A percentile compares a stretch with the other conserved stretches of the same genome.
Conservation (phyloP, 116 monocot genomes). For the Posidonia oceanica region DNA sequence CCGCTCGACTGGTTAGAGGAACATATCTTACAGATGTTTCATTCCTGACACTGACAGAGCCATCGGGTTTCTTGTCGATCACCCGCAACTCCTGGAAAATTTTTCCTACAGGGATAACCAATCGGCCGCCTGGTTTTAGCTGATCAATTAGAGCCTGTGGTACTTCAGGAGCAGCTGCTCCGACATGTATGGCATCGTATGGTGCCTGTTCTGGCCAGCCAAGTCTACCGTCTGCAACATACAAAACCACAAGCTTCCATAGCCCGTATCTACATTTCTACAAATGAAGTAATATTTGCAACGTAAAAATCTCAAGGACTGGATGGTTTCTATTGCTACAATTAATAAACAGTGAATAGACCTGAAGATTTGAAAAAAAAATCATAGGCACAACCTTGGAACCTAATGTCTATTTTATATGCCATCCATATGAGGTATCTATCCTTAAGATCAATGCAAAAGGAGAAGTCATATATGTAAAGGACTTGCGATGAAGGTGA, state of each 20-base stretch:
- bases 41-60: slow-evolving; percentile 27
- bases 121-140: slow-evolving; percentile 65
- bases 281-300: no score
- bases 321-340: no score
- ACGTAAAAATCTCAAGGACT: no score
- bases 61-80: slow-evolving; percentile 60
- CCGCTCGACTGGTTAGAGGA: slow-evolving; percentile 49
- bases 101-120: slow-evolving; percentile 75
- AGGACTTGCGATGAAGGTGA: no score
- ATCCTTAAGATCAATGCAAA: no score
- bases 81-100: slow-evolving; percentile 58
- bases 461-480: no score
- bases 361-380: no score
- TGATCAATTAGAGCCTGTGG: slow-evolving; percentile 50
- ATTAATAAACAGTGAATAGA: no score
- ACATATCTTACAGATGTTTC: slow-evolving; percentile 75
- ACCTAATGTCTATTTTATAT: no score
- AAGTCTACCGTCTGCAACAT: slow-evolving; percentile 37
- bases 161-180: slow-evolving; percentile 40
- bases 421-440: no score
- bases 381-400: no score
- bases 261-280: background rate
- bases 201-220: slow-evolving; percentile 44
- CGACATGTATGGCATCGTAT: slow-evolving; percentile 56
- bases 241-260: background rate